phyloP scores from a whole-genome alignment of 441 rosid species.

The Mallotus japonicus region DNA sequence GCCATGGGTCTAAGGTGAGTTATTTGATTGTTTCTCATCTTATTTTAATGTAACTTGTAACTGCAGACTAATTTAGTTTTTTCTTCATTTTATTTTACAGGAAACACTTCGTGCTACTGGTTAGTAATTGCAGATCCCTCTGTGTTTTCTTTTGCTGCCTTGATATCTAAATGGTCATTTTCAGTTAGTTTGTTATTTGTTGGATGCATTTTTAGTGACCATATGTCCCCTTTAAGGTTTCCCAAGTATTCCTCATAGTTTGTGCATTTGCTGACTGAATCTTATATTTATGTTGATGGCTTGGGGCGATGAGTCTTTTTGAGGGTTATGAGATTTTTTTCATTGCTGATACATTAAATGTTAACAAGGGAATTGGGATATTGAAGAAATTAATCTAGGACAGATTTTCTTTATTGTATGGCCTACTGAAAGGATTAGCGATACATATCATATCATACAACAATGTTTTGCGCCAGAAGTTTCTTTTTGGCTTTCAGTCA shows the following conservation, averaged over 20 bases:
- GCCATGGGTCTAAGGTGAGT: conserved; percentile 35
- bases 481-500: not conserved
- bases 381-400: not conserved
- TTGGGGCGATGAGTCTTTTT: not conserved
- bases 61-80: conserved; percentile 29
- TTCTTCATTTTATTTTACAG: conserved; percentile 42
- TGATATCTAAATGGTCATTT: not conserved
- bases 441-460: not conserved
- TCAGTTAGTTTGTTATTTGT: not conserved
- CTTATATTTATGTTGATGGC: not conserved
- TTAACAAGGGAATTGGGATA: not conserved
- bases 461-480: not conserved
- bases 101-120: conserved; percentile 47
- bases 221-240: not conserved
- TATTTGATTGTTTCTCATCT: conserved; percentile 10
- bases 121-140: conserved; percentile 32
- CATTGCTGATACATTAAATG: not conserved
- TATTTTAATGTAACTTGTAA: conserved; percentile 5
- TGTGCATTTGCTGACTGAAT: not conserved
- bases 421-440: not conserved
- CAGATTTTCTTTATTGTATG: not conserved
- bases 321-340: not conserved
- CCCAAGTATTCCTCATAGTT: not conserved
- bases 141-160: not conserved
- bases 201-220: not conserved